These are phyloP conservation scores for Rutstroemia sydowiana DNA, from an alignment of 2,329 filamentous ascomycete genomes.

Conservation along the genomic window DNA sequence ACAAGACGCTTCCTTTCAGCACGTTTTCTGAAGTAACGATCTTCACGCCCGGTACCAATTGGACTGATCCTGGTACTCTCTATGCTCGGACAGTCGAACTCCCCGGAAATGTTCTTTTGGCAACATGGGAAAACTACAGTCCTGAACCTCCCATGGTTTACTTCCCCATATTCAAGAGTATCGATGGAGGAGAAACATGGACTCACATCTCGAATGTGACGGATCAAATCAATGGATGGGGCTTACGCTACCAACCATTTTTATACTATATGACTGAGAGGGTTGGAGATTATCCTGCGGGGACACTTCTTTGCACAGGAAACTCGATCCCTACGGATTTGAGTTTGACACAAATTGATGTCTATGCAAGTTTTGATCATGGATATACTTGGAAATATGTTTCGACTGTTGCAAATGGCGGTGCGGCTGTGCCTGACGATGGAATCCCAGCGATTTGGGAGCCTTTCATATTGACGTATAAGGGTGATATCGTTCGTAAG, in stretches of 20 bases:
- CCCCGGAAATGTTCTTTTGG: slow-evolving; percentile 37
- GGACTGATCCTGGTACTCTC: slow-evolving; percentile 25
- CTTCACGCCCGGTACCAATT: slow-evolving; percentile 24
- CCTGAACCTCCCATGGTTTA: slow-evolving; percentile 43
- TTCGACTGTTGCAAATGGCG: slow-evolving; percentile 55
- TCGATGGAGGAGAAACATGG: slow-evolving; percentile 54
- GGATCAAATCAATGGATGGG: slow-evolving; percentile 57
- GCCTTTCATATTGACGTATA: slow-evolving; percentile 54
- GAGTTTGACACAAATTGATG: slow-evolving; percentile 57
- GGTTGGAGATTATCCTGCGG: slow-evolving; percentile 51
- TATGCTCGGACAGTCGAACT: slow-evolving; percentile 33
- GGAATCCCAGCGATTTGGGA: slow-evolving; percentile 66
- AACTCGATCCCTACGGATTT: slow-evolving; percentile 42
- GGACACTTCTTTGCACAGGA: slow-evolving; percentile 53
- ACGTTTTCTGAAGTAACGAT: slow-evolving; percentile 27
- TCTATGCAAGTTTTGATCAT: slow-evolving; percentile 56
- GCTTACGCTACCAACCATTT: slow-evolving; percentile 62
- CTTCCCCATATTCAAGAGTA: slow-evolving; percentile 47
- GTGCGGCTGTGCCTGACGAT: slow-evolving; percentile 50
- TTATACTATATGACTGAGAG: slow-evolving; percentile 54
- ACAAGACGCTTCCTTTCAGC: slow-evolving; percentile 15
- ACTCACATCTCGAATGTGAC: slow-evolving; percentile 53
- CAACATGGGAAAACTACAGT: slow-evolving; percentile 50
- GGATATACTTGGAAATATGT: slow-evolving; percentile 61
- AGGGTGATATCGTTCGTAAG: slow-evolving; percentile 45